A percentile compares a stretch with the other conserved stretches of the same genome.
Conservation (phyloP, 768 basidiomycete genomes). For the Tulasnella sp. region DNA sequence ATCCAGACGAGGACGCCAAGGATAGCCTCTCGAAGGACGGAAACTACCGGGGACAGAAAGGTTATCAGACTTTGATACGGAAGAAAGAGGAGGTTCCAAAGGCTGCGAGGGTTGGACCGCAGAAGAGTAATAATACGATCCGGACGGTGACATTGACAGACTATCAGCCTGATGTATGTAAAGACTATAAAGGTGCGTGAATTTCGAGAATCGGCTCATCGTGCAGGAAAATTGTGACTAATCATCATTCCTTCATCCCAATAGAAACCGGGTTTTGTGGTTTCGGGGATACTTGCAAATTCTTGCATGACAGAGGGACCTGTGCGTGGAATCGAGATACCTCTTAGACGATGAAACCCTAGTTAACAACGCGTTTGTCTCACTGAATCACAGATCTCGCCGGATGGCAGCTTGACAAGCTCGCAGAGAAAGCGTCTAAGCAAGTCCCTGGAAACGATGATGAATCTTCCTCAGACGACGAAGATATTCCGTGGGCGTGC, state of each 20-base stretch:
- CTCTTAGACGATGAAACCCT: no score
- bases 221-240: no score
- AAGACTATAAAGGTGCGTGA: constrained; percentile 91
- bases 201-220: constrained; percentile 8
- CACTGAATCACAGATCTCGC: constrained; percentile 54
- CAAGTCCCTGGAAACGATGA: constrained; percentile 47
- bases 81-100: constrained; percentile 68
- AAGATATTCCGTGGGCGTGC: constrained; percentile 96
- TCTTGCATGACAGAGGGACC: constrained; percentile 93
- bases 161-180: constrained; percentile 98
- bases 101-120: constrained; percentile 76
- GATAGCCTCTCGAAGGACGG: constrained; percentile 53
- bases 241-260: no score
- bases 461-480: constrained; percentile 47
- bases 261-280: constrained; percentile 97
- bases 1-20: constrained; percentile 36
- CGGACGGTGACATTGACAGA: constrained; percentile 91
- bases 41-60: constrained; percentile 72
- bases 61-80: constrained; percentile 69
- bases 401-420: constrained; percentile 96
- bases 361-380: background rate
- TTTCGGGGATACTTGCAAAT: constrained; percentile 98
- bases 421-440: constrained; percentile 65
- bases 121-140: constrained; percentile 64
- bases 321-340: constrained; percentile 52